Percentiles rank a stretch among this genome's conserved stretches.
phyloP scores from a whole-genome alignment of 257 asterid genomes.

The Nicotiana noctiflora region DNA sequence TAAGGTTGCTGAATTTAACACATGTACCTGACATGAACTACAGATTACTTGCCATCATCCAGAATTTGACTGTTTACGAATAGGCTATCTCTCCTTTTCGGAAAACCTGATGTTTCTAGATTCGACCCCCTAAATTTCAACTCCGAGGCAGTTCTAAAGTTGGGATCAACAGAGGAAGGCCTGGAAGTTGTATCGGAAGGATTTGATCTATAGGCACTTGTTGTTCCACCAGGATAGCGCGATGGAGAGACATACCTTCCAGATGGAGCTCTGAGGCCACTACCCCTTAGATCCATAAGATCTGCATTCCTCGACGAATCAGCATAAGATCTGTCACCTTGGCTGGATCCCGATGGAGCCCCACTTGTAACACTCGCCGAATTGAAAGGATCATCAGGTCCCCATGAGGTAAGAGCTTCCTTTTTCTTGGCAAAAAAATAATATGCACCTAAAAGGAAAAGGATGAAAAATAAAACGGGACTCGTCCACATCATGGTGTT shows the following conservation, averaged over 20 bases:
- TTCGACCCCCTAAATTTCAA: constrained; percentile 63
- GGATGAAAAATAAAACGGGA: constrained; percentile 72
- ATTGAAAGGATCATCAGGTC: constrained; percentile 72
- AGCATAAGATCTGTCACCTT: constrained; percentile 42
- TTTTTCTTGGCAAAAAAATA: constrained; percentile 89
- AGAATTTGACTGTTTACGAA: constrained; percentile 52
- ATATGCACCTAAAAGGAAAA: constrained; percentile 82
- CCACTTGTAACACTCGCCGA: constrained; percentile 39
- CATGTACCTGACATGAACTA: neutral
- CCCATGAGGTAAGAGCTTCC: constrained; percentile 92
- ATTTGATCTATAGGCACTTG: constrained; percentile 42
- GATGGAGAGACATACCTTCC: constrained; percentile 76
- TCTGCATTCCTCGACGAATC: constrained; percentile 70
- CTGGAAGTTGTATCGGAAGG: constrained; percentile 43
- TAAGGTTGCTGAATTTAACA: neutral
- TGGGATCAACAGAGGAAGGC: constrained; percentile 51
- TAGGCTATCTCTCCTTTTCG: constrained; percentile 59
- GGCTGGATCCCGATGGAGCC: constrained; percentile 38
- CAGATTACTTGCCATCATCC: constrained; percentile 47
- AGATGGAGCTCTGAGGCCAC: constrained; percentile 49
- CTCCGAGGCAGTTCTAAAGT: constrained; percentile 47
- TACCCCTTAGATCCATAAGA: constrained; percentile 54
- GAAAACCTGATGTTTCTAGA: constrained; percentile 42
- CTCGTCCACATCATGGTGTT: constrained; percentile 78
- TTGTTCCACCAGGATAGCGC: constrained; percentile 43